Evolutionary conservation across 2,329 filamentous ascomycete species (phyloP).

Genomic region (Cladosporium sp.): DNA sequence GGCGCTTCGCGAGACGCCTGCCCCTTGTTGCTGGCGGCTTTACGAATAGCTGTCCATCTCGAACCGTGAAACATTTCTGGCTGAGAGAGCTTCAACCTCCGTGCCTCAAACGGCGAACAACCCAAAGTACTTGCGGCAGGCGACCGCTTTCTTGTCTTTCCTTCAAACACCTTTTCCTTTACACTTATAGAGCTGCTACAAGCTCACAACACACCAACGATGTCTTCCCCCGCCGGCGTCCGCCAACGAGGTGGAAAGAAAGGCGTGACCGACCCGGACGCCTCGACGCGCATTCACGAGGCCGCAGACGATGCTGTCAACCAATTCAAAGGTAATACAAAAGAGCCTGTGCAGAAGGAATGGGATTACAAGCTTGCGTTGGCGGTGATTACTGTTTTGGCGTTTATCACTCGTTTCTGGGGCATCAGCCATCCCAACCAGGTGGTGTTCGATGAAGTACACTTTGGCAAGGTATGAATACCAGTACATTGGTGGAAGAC

Average conservation of each 20-base stretch:
- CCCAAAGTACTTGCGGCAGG: background rate
- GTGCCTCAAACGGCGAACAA: constrained; percentile 6
- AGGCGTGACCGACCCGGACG: constrained; percentile 19
- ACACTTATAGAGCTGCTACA: background rate
- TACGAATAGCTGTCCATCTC: constrained; percentile 5
- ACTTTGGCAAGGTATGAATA: constrained; percentile 88
- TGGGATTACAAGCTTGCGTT: constrained; percentile 82
- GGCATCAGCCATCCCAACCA: constrained; percentile 93
- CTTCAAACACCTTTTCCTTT: constrained; percentile 6
- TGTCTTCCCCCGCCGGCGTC: constrained; percentile 12
- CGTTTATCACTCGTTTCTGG: constrained; percentile 92
- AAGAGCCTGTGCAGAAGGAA: constrained; percentile 45
- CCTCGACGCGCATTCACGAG: constrained; percentile 18
- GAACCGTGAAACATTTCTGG: constrained; percentile 1
- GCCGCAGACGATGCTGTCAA: constrained; percentile 38
- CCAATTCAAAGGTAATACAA: constrained; percentile 31
- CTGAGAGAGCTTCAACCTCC: background rate
- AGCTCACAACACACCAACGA: background rate
- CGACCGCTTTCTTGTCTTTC: constrained; percentile 9
- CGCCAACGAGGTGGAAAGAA: constrained; percentile 23
- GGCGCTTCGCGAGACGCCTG: background rate
- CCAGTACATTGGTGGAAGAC: background rate
- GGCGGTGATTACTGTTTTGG: constrained; percentile 70
- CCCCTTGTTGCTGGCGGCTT: too few relatives aligned
- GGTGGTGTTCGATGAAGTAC: constrained; percentile 98